Conservation (phyloP, 768 basidiomycete species). For the Termitomyces sp. region DNA sequence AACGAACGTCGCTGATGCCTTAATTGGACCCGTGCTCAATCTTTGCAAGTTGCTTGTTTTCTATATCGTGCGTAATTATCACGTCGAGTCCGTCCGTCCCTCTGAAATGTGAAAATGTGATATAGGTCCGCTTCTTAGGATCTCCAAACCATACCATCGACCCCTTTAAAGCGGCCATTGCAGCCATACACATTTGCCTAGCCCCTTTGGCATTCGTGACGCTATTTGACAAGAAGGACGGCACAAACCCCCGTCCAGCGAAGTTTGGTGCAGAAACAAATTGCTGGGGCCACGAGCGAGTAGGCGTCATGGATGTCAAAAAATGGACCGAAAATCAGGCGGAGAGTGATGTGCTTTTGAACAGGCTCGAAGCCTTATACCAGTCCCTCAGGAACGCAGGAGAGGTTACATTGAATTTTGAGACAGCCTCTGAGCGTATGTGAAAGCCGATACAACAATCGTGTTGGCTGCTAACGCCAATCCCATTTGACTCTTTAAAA, state of each 20-base stretch:
- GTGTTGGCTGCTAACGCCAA: too few species aligned
- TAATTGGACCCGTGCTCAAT: constrained; percentile 40
- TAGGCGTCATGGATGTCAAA: constrained; percentile 42
- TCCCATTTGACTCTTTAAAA: not conserved
- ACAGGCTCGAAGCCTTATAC: constrained; percentile 52
- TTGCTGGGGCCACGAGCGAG: constrained; percentile 48
- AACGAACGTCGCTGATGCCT: constrained; percentile 51
- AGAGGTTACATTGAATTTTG: constrained; percentile 10
- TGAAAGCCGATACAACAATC: not conserved
- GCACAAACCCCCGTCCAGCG: constrained; percentile 26
- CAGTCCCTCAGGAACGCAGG: constrained; percentile 23
- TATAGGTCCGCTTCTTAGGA: constrained; percentile 62
- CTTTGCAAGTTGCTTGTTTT: constrained; percentile 48
- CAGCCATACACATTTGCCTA: constrained; percentile 63
- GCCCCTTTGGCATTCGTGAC: constrained; percentile 48
- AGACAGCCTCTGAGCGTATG: constrained; percentile 10
- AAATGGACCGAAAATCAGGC: constrained; percentile 45
- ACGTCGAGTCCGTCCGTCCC: not conserved
- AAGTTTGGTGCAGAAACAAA: constrained; percentile 53
- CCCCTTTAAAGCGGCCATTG: constrained; percentile 59
- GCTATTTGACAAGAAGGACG: constrained; percentile 17
- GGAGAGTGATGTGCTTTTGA: constrained; percentile 42
- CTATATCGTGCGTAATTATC: constrained; percentile 48
- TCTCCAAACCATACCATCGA: constrained; percentile 62
- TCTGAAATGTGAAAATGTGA: not conserved